These are phyloP conservation scores for Eragrostis tef DNA, from an alignment of 202 grass and related monocot species.

Conservation along the genomic window DNA sequence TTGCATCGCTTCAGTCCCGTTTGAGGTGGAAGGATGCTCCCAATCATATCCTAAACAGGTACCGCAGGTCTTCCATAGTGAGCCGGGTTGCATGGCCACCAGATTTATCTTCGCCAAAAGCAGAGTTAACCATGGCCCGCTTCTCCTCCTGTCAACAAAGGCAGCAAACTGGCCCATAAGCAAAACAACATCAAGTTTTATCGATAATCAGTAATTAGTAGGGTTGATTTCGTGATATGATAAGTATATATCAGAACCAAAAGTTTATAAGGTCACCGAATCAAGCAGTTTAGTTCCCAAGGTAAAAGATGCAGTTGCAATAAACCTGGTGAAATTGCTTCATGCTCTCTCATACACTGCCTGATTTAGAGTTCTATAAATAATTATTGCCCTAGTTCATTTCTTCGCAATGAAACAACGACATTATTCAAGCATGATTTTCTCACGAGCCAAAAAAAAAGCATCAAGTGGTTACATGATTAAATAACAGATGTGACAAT, in stretches of 20 bases:
- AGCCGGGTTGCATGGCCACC: slow-evolving; percentile 63
- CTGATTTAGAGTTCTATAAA: neutral
- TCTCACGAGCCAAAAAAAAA: slow-evolving; percentile 20
- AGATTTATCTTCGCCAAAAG: slow-evolving; percentile 78
- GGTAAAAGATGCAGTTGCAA: neutral
- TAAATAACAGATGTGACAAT: neutral
- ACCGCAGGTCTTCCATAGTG: slow-evolving; percentile 78
- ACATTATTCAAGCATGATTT: slow-evolving; percentile 25
- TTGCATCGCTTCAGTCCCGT: neutral
- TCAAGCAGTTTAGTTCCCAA: neutral
- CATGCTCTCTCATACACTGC: neutral
- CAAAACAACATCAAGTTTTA: neutral
- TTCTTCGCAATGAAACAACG: neutral
- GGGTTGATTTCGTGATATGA: neutral
- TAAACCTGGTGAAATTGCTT: slow-evolving; percentile 20
- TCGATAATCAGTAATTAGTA: neutral
- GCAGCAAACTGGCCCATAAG: neutral
- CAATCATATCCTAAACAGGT: slow-evolving; percentile 72
- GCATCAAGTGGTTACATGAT: neutral
- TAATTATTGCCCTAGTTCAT: neutral
- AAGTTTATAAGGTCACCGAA: neutral
- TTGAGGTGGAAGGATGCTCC: neutral
- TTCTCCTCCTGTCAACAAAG: slow-evolving; percentile 75
- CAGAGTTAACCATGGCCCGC: slow-evolving; percentile 81
- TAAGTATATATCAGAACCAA: neutral